Evolutionary conservation across 495 filamentous ascomycete species (phyloP), one percentile per base, ranked within the genome.

Genomic region (Trichoderma virens): DNA sequence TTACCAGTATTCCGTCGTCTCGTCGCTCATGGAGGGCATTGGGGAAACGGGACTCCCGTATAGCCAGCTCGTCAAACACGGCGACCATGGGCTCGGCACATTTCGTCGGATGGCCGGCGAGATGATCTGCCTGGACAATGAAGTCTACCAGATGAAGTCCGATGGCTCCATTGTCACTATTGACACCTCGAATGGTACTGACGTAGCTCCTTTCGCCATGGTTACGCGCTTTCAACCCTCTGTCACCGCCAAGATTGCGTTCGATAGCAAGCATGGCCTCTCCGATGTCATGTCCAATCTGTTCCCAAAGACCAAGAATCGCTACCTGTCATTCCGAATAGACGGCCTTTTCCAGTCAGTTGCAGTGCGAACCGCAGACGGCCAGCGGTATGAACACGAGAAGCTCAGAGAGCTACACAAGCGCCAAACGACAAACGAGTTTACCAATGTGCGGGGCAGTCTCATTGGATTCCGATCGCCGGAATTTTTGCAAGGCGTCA

Each of bases 31-130:
- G 80, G 74, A 79, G 56, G 81, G 80, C 65, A 72, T 82, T 56
- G 75, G 74, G 64, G 71, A 75, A 1, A 68, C 69, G 14, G 80
- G 80, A 32, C 72, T 74, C 32, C 67, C 70, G 4, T 70, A 79
- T 30, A 67, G 75, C 8, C 54, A 71, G 3, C 63, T 82, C 25
- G 71, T 78, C 34, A 27, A 60, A 0, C 75, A 81, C 65, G 80
- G 82, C 70, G 72, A 76, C 69, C 78, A 80, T 68, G 81, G 82
- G 27, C 74, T 83, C 0, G 82, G 82, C 20, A 83, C 82, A n/a
- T 78, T 83, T 63, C 65, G 66, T 13, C 62, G 69, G 64, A 78
- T 85, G 67, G 73, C 75, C 56, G 81, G 81, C 68, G 82, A 83
- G 68, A 78, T 83, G 69, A 75, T 83, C 34, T 70, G 82, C n/a